phyloP scores from a whole-genome alignment of 306 rosid genomes.

The Cyamopsis tetragonoloba region DNA sequence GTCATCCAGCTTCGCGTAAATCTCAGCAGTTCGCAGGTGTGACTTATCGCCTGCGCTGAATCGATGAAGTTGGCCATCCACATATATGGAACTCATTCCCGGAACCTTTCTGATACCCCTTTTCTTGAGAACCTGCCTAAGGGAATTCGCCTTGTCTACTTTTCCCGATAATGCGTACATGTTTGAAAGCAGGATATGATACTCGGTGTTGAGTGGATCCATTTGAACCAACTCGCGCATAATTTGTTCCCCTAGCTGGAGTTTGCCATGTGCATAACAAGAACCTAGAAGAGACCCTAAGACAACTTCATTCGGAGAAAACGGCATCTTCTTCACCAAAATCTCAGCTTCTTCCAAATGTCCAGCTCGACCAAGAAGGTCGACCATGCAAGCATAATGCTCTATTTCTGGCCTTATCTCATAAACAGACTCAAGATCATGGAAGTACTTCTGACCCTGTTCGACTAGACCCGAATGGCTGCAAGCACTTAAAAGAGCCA shows the following conservation, averaged over 20 bases:
- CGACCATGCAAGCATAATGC: constrained; percentile 74
- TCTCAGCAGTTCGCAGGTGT: constrained; percentile 38
- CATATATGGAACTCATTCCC: constrained; percentile 63
- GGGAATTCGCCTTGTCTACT: constrained; percentile 46
- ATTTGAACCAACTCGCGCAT: constrained; percentile 49
- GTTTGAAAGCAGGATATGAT: constrained; percentile 63
- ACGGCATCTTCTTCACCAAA: constrained; percentile 51
- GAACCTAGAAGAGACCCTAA: constrained; percentile 68
- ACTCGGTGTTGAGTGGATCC: constrained; percentile 56
- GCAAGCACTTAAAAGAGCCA: constrained; percentile 70
- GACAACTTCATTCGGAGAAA: constrained; percentile 69
- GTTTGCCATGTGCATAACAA: constrained; percentile 51
- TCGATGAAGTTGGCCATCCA: constrained; percentile 52
- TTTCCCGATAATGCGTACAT: constrained; percentile 62
- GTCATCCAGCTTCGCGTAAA: constrained; percentile 51
- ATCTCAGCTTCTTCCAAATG: constrained; percentile 50
- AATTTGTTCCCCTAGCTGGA: constrained; percentile 52
- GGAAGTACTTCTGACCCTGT: constrained; percentile 51
- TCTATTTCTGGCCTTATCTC: constrained; percentile 46
- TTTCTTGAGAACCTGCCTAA: constrained; percentile 47
- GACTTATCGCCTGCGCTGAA: constrained; percentile 72
- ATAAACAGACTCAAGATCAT: constrained; percentile 42
- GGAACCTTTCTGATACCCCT: constrained; percentile 64
- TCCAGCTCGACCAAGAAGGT: constrained; percentile 71
- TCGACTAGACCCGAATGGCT: constrained; percentile 68